Base-by-base conservation (phyloP, 345 rosid species). In the Brassica nigra region DNA sequence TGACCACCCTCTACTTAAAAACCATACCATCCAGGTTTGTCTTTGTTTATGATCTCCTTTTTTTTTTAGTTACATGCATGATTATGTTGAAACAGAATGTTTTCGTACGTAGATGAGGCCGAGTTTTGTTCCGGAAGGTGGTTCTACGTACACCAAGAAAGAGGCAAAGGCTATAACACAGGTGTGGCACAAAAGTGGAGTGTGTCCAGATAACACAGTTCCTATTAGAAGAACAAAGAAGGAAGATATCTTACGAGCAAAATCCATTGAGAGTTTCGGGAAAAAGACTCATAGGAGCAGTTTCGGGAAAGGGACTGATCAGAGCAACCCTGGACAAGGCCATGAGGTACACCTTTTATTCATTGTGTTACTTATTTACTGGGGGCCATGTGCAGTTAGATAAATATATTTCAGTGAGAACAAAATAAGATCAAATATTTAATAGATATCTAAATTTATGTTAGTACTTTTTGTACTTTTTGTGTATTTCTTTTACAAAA, bases 1-100 rank as follows among this genome's bases (percentile, higher is more conserved):
- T 52, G 76, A 76, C 44, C 83, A 82, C 67, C 85, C 74, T 70
- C 74, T 76, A 70, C 87, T 85, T 4, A 82, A 70, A 61, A 70
- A 84, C 55, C 85, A 82, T 62, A 83, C 14, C 3, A 81, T 86
- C 2, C 84, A 81, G 83, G 57, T 49, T 14, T 14, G 16, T 14
- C 18, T 49, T 49, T 8, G 18, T 49, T 49, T 14, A n/a, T 14
- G 15, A 47, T 47, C 16, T 10, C 49, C 4, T 10, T 42, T 49
- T 49, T n/a, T n/a, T 14, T 49, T 12, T 49, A 49, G 15, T 42
- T 49, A n/a, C 57, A 49, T 49, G 57, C 57, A 49, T 49, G 57
- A 49, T 49, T 49, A 49, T 49, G 57, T 49, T 49, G 8, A 27
- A 49, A 49, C 57, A 14, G 16, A 14, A 49, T 14, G 57, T 52